Conservation (phyloP, 2,329 filamentous ascomycete species). For the Diaporthe citriasiana region DNA sequence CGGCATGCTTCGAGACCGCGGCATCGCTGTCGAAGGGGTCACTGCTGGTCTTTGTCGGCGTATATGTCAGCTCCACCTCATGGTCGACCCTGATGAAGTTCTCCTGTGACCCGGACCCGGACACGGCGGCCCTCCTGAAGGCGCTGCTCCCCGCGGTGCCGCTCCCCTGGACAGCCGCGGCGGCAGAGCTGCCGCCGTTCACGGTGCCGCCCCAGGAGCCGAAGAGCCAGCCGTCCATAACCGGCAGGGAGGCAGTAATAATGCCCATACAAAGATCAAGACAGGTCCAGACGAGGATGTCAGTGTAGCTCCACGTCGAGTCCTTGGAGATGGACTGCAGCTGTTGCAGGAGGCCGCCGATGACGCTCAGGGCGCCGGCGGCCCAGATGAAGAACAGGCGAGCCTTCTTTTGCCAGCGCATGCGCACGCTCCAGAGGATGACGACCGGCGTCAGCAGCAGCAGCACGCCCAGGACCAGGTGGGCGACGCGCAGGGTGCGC, state of each 20-base stretch:
- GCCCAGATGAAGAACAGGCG: conserved; percentile 52
- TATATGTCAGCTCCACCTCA: conserved; percentile 25
- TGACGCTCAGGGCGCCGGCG: conserved; percentile 50
- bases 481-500: conserved; percentile 49
- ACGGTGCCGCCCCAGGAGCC: conserved; percentile 33
- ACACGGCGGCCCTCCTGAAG: conserved; percentile 9
- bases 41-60: conserved; percentile 8
- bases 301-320: conserved; percentile 48
- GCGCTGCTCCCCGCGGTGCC: conserved; percentile 8
- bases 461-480: conserved; percentile 53
- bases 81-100: conserved; percentile 26
- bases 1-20: conserved; percentile 2
- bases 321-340: conserved; percentile 44
- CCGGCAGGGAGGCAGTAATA: conserved; percentile 52
- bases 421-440: conserved; percentile 53
- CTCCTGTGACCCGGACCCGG: conserved; percentile 8
- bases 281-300: conserved; percentile 50
- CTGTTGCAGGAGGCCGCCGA: conserved; percentile 51
- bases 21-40: conserved; percentile 7
- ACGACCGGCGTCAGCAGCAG: conserved; percentile 52
- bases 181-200: not conserved
- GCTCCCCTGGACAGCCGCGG: not conserved
- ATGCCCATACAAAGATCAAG: conserved; percentile 52
- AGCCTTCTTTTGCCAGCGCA: conserved; percentile 49
- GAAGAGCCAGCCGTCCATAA: conserved; percentile 47